A percentile compares a stretch with the other conserved stretches of the same genome.
These are phyloP conservation scores for Blastobotrys ciferrii DNA, from an alignment of 1,139 yeast genomes.

Conservation along the genomic window DNA sequence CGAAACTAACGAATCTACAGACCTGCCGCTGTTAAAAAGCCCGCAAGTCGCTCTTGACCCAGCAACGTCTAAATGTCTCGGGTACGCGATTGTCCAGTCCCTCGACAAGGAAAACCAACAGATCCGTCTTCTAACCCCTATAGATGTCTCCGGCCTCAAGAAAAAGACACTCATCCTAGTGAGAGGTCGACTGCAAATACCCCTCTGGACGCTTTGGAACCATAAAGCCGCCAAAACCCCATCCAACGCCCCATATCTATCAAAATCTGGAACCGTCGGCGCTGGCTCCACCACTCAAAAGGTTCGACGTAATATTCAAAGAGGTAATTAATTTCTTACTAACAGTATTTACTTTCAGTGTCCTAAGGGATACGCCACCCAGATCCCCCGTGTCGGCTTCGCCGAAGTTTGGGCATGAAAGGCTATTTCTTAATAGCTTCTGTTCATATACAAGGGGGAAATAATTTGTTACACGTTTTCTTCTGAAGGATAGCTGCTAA, in stretches of 20 bases:
- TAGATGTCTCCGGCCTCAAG: slow-evolving; percentile 26
- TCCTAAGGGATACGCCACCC: too few species aligned
- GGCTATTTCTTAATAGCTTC: too few species aligned
- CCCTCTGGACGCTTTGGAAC: slow-evolving; percentile 45
- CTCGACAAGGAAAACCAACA: slow-evolving; percentile 44
- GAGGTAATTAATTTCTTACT: slow-evolving; percentile 14
- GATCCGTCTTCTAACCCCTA: slow-evolving; percentile 62
- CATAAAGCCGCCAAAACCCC: slow-evolving; percentile 5
- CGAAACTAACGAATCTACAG: slow-evolving; percentile 8
- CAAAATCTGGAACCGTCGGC: slow-evolving; percentile 44
- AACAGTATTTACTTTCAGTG: too few species aligned
- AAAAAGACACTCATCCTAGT: slow-evolving; percentile 43
- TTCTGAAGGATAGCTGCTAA: too few species aligned
- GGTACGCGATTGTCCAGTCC: slow-evolving; percentile 44
- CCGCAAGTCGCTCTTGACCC: slow-evolving; percentile 12
- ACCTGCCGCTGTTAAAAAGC: slow-evolving; percentile 10
- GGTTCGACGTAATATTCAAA: slow-evolving; percentile 50
- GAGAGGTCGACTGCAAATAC: slow-evolving; percentile 66
- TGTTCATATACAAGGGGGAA: too few species aligned
- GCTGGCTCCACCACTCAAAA: slow-evolving; percentile 62
- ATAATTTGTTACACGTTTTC: too few species aligned
- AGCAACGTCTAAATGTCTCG: slow-evolving; percentile 26
- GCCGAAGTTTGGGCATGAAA: too few species aligned
- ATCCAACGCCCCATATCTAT: slow-evolving; percentile 32
- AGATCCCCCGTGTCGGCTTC: too few species aligned